These are phyloP conservation scores for Penicillium bovifimosum DNA, from an alignment of 495 filamentous ascomycete genomes.

Conservation along the genomic window DNA sequence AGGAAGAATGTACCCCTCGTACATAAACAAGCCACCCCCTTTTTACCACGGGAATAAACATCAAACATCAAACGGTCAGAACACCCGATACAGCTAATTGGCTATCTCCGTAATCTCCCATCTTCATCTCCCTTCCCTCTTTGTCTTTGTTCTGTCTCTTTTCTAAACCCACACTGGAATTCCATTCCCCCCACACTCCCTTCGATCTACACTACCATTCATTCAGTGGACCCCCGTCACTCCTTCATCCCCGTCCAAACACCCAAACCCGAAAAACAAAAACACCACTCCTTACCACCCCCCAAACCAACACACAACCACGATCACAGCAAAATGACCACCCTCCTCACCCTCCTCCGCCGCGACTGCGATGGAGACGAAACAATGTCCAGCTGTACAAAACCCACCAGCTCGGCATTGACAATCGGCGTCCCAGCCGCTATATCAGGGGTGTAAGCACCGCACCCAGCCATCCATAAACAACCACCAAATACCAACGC, in stretches of 20 bases:
- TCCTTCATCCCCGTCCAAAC: neutral
- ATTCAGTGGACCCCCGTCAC: neutral
- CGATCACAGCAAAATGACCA: neutral
- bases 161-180: too few relatives aligned
- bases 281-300: neutral
- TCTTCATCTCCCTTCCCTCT: neutral
- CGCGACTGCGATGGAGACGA: constrained; percentile 3
- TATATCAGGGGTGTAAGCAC: constrained; percentile 5
- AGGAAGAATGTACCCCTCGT: neutral
- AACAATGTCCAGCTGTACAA: constrained; percentile 5
- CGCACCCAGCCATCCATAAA: neutral
- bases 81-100: neutral
- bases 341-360: constrained; percentile 2
- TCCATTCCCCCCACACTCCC: too few relatives aligned
- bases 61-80: neutral
- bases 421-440: constrained; percentile 6
- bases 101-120: neutral
- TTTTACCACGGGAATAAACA: neutral
- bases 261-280: too few relatives aligned
- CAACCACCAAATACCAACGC: neutral
- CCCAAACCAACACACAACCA: neutral
- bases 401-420: constrained; percentile 7
- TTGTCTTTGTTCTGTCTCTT: neutral
- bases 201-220: neutral
- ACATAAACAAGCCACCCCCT: constrained; percentile 4